A percentile compares a stretch with the other conserved stretches of the same genome.
Conservation (phyloP, 2,329 filamentous ascomycete species). For the Cercospora berteroae region DNA sequence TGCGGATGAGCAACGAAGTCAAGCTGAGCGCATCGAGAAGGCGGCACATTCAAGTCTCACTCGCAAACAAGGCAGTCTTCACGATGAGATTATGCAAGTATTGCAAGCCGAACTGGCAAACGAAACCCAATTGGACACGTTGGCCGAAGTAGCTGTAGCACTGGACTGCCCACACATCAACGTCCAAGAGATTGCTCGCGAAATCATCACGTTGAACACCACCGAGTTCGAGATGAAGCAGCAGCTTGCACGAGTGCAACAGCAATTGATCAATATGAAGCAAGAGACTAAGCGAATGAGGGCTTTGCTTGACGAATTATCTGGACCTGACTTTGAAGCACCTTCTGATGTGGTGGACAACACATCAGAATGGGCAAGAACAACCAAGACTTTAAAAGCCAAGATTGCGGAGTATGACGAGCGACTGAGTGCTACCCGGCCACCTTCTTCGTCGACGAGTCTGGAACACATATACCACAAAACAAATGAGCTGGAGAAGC, state of each 20-base stretch:
- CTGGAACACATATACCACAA: slow-evolving; percentile 59
- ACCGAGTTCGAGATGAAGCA: slow-evolving; percentile 32
- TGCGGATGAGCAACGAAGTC: slow-evolving; percentile 66
- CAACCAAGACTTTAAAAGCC: slow-evolving; percentile 51
- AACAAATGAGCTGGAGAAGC: slow-evolving; percentile 57
- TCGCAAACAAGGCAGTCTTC: slow-evolving; percentile 19
- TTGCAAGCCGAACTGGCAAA: slow-evolving; percentile 31
- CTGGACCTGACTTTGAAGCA: slow-evolving; percentile 40
- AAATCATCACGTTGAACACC: slow-evolving; percentile 19
- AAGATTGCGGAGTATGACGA: slow-evolving; percentile 66
- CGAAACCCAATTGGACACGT: slow-evolving; percentile 32
- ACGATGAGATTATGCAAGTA: slow-evolving; percentile 23
- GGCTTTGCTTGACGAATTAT: slow-evolving; percentile 26
- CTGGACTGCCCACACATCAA: slow-evolving; percentile 37
- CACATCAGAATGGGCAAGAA: slow-evolving; percentile 73
- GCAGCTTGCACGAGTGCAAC: slow-evolving; percentile 28
- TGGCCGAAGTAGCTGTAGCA: slow-evolving; percentile 41
- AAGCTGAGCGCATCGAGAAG: slow-evolving; percentile 59
- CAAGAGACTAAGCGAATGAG: slow-evolving; percentile 27
- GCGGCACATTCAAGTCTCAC: slow-evolving; percentile 57
- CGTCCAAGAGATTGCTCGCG: slow-evolving; percentile 29
- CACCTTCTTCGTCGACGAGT: slow-evolving; percentile 41
- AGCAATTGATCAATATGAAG: slow-evolving; percentile 30
- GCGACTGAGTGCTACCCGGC: slow-evolving; percentile 34
- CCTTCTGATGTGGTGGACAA: slow-evolving; percentile 61